Percentiles rank a stretch among this genome's conserved stretches.
Conservation (phyloP, 495 filamentous ascomycete genomes). For the Halenospora varia region DNA sequence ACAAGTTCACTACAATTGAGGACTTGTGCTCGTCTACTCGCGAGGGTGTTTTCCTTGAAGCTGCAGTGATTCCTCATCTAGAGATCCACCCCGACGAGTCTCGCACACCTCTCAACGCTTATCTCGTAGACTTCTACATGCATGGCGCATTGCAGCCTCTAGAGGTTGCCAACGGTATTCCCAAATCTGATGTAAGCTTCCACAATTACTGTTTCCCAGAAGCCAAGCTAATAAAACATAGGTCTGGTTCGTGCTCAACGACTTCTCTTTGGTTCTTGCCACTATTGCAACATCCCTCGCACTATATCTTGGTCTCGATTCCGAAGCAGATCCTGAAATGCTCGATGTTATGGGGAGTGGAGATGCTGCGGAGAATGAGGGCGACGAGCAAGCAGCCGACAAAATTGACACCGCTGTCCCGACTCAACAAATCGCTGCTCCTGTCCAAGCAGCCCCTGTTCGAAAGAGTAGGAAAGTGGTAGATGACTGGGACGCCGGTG, state of each 20-base stretch:
- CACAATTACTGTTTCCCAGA: slow-evolving; percentile 42
- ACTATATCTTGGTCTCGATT: slow-evolving; percentile 34
- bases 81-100: slow-evolving; percentile 49
- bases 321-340: slow-evolving; percentile 37
- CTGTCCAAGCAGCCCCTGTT: slow-evolving; percentile 9
- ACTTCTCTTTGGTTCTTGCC: slow-evolving; percentile 66
- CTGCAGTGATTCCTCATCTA: slow-evolving; percentile 64
- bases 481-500: slow-evolving; percentile 36
- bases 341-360: slow-evolving; percentile 36
- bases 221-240: slow-evolving; percentile 50
- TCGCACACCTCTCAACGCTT: slow-evolving; percentile 57
- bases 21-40: slow-evolving; percentile 62
- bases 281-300: slow-evolving; percentile 58
- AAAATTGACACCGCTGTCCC: slow-evolving; percentile 7
- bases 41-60: slow-evolving; percentile 65
- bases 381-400: slow-evolving; percentile 28
- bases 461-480: slow-evolving; percentile 34
- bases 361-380: slow-evolving; percentile 27
- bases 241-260: slow-evolving; percentile 34
- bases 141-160: slow-evolving; percentile 58
- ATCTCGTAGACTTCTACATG: slow-evolving; percentile 71
- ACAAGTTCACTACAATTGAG: slow-evolving; percentile 54
- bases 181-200: slow-evolving; percentile 63
- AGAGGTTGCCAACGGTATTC: slow-evolving; percentile 54
- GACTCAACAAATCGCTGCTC: neutral